Percentiles rank a stretch among this genome's conserved stretches.
These are phyloP conservation scores for Fusarium pseudoanthophilum DNA, from an alignment of 2,329 filamentous ascomycete species.

Conservation along the genomic window DNA sequence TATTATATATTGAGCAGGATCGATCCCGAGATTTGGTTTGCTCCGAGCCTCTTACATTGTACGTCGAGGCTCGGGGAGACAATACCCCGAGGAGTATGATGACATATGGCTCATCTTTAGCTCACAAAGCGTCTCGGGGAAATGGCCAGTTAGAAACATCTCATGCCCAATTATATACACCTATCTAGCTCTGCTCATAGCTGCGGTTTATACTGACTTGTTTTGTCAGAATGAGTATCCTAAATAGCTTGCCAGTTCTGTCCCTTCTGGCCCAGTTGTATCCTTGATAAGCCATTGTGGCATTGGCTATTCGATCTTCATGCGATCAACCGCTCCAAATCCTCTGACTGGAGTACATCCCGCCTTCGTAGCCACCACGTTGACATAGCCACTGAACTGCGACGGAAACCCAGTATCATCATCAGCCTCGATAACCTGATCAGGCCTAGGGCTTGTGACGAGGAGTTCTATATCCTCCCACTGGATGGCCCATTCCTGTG, in stretches of 20 bases:
- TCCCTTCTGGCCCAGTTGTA: too few relatives aligned
- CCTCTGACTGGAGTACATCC: neutral
- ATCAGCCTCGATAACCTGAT: neutral
- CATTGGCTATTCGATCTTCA: neutral
- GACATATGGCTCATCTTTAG: neutral
- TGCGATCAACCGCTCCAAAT: neutral
- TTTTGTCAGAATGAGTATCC: too few relatives aligned
- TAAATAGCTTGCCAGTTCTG: too few relatives aligned
- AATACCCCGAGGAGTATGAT: neutral
- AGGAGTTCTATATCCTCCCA: neutral
- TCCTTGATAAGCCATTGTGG: too few relatives aligned
- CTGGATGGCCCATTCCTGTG: neutral
- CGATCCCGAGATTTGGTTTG: rapidly evolving
- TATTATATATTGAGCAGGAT: neutral
- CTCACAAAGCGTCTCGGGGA: neutral
- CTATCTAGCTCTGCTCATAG: rapidly evolving
- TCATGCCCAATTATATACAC: neutral
- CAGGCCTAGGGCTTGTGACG: neutral
- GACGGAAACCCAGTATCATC: neutral
- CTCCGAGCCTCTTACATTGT: neutral
- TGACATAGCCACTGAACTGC: neutral
- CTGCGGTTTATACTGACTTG: too few relatives aligned
- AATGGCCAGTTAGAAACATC: rapidly evolving
- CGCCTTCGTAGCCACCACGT: neutral
- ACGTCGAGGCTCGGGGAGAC: neutral